A percentile compares a stretch with the other conserved stretches of the same genome.
Conservation (phyloP, 768 basidiomycete species). For the Flagelloscypha sp. region DNA sequence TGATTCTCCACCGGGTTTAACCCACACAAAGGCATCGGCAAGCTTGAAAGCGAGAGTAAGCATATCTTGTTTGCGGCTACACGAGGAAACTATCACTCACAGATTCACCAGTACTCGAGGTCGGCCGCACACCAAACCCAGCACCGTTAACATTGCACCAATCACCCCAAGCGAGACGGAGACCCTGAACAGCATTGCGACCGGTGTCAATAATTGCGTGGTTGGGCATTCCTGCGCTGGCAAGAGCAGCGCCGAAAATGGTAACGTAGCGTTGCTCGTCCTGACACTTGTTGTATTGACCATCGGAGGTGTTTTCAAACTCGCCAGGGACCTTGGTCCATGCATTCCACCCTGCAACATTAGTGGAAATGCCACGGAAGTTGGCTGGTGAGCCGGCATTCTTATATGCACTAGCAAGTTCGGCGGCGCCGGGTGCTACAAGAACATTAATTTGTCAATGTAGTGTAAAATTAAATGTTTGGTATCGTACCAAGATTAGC, state of each 20-base stretch:
- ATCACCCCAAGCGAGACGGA: constrained; percentile 31
- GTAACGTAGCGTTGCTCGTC: constrained; percentile 4
- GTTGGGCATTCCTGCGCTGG: constrained; percentile 18
- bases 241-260: constrained; percentile 20
- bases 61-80: constrained; percentile 17
- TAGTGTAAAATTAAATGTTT: not conserved
- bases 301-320: constrained; percentile 3
- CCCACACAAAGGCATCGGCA: constrained; percentile 34
- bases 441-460: not conserved
- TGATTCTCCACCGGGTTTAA: constrained; percentile 32
- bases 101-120: constrained; percentile 14
- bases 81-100: too few species aligned
- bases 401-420: constrained; percentile 24
- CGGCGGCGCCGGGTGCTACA: constrained; percentile 25
- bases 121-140: constrained; percentile 13
- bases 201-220: constrained; percentile 34
- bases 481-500: constrained; percentile 21
- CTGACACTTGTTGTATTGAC: constrained; percentile 5
- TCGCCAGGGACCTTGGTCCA: constrained; percentile 2
- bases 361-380: constrained; percentile 32
- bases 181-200: constrained; percentile 29
- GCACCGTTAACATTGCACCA: constrained; percentile 33
- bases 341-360: constrained; percentile 15
- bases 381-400: constrained; percentile 23
- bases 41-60: constrained; percentile 6